Evolutionary conservation across 1,284 basidiomycete genomes (phyloP), one percentile per base, ranked within the genome.

Genomic region (Irpex sp.): DNA sequence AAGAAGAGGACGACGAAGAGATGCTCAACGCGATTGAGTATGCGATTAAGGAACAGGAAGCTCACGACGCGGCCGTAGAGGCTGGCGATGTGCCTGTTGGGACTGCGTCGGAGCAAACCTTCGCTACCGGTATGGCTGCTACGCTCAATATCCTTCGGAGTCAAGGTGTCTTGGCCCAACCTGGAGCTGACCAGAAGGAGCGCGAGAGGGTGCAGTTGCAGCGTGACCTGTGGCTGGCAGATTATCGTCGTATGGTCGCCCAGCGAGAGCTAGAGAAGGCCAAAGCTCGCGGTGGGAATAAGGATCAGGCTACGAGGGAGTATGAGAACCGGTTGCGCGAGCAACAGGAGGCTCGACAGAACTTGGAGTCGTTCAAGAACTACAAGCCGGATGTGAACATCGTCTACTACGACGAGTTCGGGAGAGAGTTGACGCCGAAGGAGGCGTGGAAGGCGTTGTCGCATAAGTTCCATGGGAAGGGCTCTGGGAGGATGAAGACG

Each of bases 351-450:
- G 92, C 96, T 6, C 86, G 93, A 49, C 86, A 92, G 34, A 86
- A 87, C 55, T 78, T 96, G 69, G 94, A 97, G 47, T 75, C 87
- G 57, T 99, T 93, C 85, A 92, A 90, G 77, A 85, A 92, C 73
- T 99, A 99, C 82, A 97, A 96, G 77, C 97, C 97, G 1, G 96
- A 97, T 75, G 85, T 99, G 70, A 94, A 97, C 67, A 94, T 99
- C 73, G 92, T 92, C 64, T 99, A 99, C 76, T 92, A 97, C 69
- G 97, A 99, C 75, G 96, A 97, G 76, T 94, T 94, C 73, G 97
- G 97, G n/a, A 84, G 96, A 19, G 76, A 83, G 66, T 81, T 98
- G 74, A 93, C 92, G 26, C 88, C 90, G 38, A 98, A 98, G 81
- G 97, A 99, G 78, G 95, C 96, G 11, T 97, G 96, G 95, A 97